Evolutionary conservation across 805 yeast genomes (phyloP), one percentile per base, ranked within the genome.

Genomic region (Lipomyces starkeyi): DNA sequence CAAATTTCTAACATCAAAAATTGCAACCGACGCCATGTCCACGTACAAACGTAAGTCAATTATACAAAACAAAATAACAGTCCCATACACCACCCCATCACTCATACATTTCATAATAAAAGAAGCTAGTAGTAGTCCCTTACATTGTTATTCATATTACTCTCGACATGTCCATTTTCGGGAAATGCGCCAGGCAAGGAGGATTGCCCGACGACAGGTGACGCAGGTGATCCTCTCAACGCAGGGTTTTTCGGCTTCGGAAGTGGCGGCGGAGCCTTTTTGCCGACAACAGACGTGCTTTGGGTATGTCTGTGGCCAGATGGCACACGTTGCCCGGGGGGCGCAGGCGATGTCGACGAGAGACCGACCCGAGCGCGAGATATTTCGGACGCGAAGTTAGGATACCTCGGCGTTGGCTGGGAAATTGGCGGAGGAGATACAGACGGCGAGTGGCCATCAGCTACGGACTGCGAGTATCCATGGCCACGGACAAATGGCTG

Each of bases 321-420:
- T n/a, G 67, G 65, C 17, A 63, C 62, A 6, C 70, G 65, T 22
- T 61, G 62, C 13, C 55, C 55, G 2, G 69, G 54, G 14, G 61
- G 63, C 49, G 74, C n/a, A 74, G 72, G 1, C 71, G 73, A 32
- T 73, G 17, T 14, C 43, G 43, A 55, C 67, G 27, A 37, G 64
- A 58, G 20, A 22, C 61, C 64, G 17, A 56, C 47, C 2, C 67
- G 65, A 13, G 66, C 66, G 6, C 62, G 68, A 7, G 79, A 78
- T 32, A 77, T 77, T 58, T 78, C 77, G 27, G 75, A 76, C 13
- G 80, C 80, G 70, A 76, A 77, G 67, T 76, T 76, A 4, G 78
- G 78, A 22, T 61, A 35, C 52, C 27, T 7, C 37, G 27, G 64
- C 6, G 34, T 25, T 17, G 54, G 59, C 29, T 52, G 58, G 1